Evolutionary conservation across 768 basidiomycete species (phyloP), one percentile per base, ranked within the genome.

Genomic region (Rhizopogon vesiculosus): DNA sequence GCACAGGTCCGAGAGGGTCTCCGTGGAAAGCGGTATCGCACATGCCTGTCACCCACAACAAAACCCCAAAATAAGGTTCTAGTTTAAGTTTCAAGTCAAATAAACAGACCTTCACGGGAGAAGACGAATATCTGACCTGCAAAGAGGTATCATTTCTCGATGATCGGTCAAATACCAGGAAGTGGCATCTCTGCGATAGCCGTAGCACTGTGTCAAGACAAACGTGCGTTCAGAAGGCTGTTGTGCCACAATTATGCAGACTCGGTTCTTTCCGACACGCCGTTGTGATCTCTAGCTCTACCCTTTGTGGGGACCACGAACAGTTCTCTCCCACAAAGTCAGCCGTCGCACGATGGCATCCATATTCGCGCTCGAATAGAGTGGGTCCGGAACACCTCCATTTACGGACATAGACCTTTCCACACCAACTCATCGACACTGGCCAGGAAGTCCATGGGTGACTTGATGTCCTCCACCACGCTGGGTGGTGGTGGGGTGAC

Each of bases 381-480:
- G 39, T 0, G 61, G 61, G 1, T 56, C 46, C 5, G 62, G 42
- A 10, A 57, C 54, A 3, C 15, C 8, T 15, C 52, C 59, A 5
- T 58, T 57, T 1, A 56, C 33, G 2, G 38, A 43, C 22, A 61
- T 55, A 25, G 57, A 46, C 7, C 68, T 59, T 33, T 62, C 68
- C 68, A 69, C 10, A 69, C 60, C 0, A 71, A 52, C 42, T 69
- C 66, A 44, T 69, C 69, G 5, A 68, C 58, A 6, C 56, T 31
- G 3, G 55, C 54, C 18, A 71, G 53, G 35, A 70, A 71, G 45
- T 61, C 57, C 51, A 71, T 16, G 1, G 68, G 56, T 7, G 61
- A 61, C 16, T 42, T 29, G 43, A 71, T 56, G 7, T 70, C 62
- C 10, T 60, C 50, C 0, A 63, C 19, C 42, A 13, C 42, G 29